These are phyloP conservation scores for Rhizopogon vesiculosus DNA, from an alignment of 768 basidiomycete species.

Conservation along the genomic window DNA sequence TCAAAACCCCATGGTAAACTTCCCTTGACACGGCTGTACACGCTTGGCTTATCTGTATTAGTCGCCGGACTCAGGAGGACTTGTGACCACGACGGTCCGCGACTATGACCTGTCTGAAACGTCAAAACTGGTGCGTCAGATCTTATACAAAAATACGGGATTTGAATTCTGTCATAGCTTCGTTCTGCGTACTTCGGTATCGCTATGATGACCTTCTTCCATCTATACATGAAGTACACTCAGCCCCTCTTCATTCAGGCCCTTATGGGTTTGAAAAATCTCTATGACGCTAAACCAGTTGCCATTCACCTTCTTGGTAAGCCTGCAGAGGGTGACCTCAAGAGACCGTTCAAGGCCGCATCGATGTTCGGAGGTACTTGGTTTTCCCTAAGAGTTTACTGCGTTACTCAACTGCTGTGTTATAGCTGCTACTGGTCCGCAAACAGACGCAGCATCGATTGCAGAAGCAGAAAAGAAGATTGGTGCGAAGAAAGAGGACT, in stretches of 20 bases:
- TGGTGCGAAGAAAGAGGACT: slow-evolving; percentile 78
- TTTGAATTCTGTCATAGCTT: slow-evolving; percentile 33
- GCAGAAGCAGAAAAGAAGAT: slow-evolving; percentile 86
- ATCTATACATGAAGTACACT: slow-evolving; percentile 92
- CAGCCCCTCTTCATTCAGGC: slow-evolving; percentile 95
- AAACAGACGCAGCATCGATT: slow-evolving; percentile 82
- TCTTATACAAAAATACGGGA: neutral
- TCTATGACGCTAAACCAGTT: slow-evolving; percentile 84
- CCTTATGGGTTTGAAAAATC: slow-evolving; percentile 89
- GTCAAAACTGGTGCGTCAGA: slow-evolving; percentile 63
- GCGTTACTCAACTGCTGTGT: neutral
- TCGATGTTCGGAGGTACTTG: slow-evolving; percentile 69
- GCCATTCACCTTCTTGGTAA: slow-evolving; percentile 79
- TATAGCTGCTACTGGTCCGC: slow-evolving; percentile 57
- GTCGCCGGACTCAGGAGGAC: slow-evolving; percentile 63
- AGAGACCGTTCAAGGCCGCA: slow-evolving; percentile 82
- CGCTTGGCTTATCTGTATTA: slow-evolving; percentile 16
- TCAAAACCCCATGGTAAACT: slow-evolving; percentile 66
- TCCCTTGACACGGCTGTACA: neutral
- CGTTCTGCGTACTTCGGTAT: slow-evolving; percentile 67
- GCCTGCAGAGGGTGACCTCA: slow-evolving; percentile 78
- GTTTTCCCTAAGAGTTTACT: neutral
- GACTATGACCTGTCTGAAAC: slow-evolving; percentile 93
- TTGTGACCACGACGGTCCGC: slow-evolving; percentile 86
- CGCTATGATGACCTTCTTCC: slow-evolving; percentile 90